Percentiles rank a stretch among this genome's conserved stretches.
Evolutionary conservation across 2,329 filamentous ascomycete species (phyloP).

Genomic region (Nothophoma quercina): DNA sequence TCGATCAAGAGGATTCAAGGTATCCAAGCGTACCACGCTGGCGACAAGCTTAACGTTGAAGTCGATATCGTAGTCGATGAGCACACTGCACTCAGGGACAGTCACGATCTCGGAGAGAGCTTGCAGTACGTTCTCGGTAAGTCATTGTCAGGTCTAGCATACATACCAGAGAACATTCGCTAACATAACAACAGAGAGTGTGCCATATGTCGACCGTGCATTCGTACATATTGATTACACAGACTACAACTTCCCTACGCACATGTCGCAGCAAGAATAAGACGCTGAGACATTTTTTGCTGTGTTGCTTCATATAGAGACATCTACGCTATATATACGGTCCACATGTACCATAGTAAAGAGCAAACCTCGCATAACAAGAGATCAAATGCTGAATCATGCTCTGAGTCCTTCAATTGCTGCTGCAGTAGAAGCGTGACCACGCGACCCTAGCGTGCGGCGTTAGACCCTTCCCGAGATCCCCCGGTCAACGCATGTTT

Average conservation of each 20-base stretch:
- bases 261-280: conserved; percentile 58
- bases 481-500: conserved; percentile 11
- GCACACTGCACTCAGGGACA: conserved; percentile 76
- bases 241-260: conserved; percentile 59
- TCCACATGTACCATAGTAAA: background rate
- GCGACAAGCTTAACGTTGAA: conserved; percentile 83
- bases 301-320: background rate
- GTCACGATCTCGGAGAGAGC: conserved; percentile 79
- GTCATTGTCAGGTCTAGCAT: too few relatives aligned
- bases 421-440: background rate
- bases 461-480: conserved; percentile 8
- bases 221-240: conserved; percentile 63
- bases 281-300: background rate
- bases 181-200: conserved; percentile 61
- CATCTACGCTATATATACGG: background rate
- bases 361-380: too few relatives aligned
- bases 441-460: conserved; percentile 7
- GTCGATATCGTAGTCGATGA: conserved; percentile 86
- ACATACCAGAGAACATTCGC: background rate
- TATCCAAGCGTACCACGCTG: conserved; percentile 82
- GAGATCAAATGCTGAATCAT: too few relatives aligned
- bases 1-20: conserved; percentile 87
- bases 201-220: conserved; percentile 72
- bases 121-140: conserved; percentile 78
- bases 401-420: background rate